phyloP scores from a whole-genome alignment of 2,329 filamentous ascomycete species.

The Penicillium sp. region DNA sequence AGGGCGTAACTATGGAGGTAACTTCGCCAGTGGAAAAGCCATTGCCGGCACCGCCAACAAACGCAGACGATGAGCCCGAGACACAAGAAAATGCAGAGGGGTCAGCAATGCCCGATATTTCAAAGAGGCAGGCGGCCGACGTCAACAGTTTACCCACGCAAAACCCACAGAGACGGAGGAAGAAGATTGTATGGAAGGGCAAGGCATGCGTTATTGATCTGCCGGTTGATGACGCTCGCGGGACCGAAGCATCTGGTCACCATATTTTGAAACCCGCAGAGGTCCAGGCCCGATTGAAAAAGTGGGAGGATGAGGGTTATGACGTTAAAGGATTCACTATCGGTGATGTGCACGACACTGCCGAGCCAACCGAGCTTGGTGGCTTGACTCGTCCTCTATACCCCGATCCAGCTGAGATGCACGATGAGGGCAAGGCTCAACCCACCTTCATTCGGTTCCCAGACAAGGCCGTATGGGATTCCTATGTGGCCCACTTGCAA shows the following conservation, averaged over 20 bases:
- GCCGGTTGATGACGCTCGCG: conserved; percentile 67
- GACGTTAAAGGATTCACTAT: conserved; percentile 44
- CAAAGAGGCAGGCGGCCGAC: conserved; percentile 16
- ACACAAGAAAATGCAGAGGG: background rate
- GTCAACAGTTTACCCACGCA: conserved; percentile 25
- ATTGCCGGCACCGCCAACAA: conserved; percentile 1
- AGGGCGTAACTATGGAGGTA: background rate
- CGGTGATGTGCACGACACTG: conserved; percentile 28
- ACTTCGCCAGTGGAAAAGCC: conserved; percentile 4
- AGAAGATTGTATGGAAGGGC: conserved; percentile 72
- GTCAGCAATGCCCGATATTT: conserved; percentile 6
- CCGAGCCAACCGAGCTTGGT: conserved; percentile 30
- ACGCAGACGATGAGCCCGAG: conserved; percentile 7
- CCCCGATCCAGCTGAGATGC: conserved; percentile 42
- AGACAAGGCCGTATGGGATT: conserved; percentile 62
- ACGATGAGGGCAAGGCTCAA: conserved; percentile 34
- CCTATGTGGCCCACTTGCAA: conserved; percentile 77
- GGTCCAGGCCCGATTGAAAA: conserved; percentile 38
- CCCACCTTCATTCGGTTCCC: conserved; percentile 43
- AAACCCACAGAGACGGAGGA: conserved; percentile 51
- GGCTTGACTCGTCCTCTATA: conserved; percentile 45
- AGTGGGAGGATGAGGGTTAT: conserved; percentile 47
- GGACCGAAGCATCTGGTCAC: conserved; percentile 44
- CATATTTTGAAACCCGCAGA: conserved; percentile 41
- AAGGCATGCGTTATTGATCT: conserved; percentile 72